Evolutionary conservation across 441 rosid genomes (phyloP).

Genomic region (Hypseocharis bilobata): DNA sequence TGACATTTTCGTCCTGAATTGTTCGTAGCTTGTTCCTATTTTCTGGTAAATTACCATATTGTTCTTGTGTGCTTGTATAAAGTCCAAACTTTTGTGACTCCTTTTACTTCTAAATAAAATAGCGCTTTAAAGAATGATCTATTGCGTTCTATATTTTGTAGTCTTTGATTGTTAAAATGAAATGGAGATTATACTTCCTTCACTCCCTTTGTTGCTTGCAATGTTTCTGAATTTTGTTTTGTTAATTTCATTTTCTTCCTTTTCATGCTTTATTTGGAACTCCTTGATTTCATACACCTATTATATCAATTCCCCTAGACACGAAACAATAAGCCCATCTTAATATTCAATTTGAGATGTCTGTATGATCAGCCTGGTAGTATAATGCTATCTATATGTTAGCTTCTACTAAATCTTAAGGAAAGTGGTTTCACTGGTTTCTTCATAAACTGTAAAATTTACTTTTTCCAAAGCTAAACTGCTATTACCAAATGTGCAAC

Average conservation of each 20-base stretch:
- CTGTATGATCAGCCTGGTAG: too few species aligned
- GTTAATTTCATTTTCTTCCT: background rate
- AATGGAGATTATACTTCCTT: background rate
- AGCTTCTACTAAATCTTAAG: too few species aligned
- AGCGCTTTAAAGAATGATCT: background rate
- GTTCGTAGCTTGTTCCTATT: background rate
- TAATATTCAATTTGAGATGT: too few species aligned
- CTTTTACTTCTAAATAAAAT: background rate
- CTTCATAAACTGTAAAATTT: background rate
- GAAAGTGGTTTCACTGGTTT: background rate
- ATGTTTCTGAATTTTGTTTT: background rate
- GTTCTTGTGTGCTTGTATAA: background rate
- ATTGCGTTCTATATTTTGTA: background rate
- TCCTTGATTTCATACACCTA: background rate
- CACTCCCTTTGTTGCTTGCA: background rate
- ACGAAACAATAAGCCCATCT: too few species aligned
- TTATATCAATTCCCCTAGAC: too few species aligned
- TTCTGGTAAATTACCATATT: background rate
- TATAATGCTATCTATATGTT: too few species aligned
- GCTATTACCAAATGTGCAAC: constrained; percentile 10
- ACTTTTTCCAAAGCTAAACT: constrained; percentile 9
- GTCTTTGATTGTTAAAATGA: background rate
- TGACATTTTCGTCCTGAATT: background rate
- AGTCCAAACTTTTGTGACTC: background rate
- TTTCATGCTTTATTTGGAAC: background rate